Conservation (phyloP, 2,329 filamentous ascomycete species). For the Alternaria arborescens region DNA sequence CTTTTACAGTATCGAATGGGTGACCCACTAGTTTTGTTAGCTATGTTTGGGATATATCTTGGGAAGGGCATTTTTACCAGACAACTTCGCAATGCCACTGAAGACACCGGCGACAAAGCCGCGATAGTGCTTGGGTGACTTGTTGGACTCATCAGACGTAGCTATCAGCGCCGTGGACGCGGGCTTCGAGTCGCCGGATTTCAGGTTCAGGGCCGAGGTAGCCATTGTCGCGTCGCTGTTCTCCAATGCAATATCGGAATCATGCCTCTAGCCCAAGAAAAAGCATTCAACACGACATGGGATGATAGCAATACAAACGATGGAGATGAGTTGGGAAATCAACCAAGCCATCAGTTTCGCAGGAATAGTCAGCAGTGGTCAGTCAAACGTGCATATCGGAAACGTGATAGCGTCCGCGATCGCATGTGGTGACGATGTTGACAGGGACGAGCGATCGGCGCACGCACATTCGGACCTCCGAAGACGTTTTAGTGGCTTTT, state of each 20-base stretch:
- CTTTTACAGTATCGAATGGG: constrained; percentile 95
- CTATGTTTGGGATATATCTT: constrained; percentile 7
- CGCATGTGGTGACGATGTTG: constrained; percentile 42
- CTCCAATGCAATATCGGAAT: constrained; percentile 15
- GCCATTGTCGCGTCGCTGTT: constrained; percentile 41
- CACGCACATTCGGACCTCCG: constrained; percentile 18
- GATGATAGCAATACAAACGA: not conserved
- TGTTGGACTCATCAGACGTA: constrained; percentile 37
- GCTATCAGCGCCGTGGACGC: constrained; percentile 37
- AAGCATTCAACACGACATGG: not conserved
- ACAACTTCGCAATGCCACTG: constrained; percentile 89
- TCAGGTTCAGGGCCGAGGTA: constrained; percentile 48
- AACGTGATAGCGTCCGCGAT: constrained; percentile 45
- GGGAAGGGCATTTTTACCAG: constrained; percentile 63
- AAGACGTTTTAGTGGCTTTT: not conserved
- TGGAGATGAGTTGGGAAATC: not conserved
- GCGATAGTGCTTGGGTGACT: constrained; percentile 73
- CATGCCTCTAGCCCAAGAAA: constrained; percentile 32
- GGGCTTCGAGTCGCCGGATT: constrained; percentile 35
- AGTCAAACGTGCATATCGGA: constrained; percentile 32
- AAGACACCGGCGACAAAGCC: constrained; percentile 99
- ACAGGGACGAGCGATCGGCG: constrained; percentile 36
- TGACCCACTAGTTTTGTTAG: constrained; percentile 61
- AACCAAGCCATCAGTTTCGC: constrained; percentile 1
- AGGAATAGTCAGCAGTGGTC: constrained; percentile 6